Evolutionary conservation across 345 rosid species (phyloP).

Genomic region (Hypericum androsaemum): DNA sequence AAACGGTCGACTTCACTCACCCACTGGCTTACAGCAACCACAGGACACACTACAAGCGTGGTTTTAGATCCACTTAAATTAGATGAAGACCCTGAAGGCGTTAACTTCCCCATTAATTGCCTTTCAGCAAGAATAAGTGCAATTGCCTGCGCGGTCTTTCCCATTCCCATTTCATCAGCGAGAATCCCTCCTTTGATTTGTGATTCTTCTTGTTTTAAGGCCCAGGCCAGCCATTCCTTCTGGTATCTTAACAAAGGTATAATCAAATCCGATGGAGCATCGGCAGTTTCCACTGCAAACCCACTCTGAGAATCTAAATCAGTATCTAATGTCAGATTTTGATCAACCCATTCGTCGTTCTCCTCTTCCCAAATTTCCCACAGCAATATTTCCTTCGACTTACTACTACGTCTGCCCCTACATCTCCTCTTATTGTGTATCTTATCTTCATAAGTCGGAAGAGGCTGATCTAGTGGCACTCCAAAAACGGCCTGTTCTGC

Average conservation of each 20-base stretch:
- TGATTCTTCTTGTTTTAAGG: slow-evolving; percentile 72
- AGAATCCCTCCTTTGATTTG: slow-evolving; percentile 69
- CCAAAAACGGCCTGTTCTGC: too few relatives aligned
- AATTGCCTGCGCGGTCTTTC: slow-evolving; percentile 93
- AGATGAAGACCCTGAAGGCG: slow-evolving; percentile 24
- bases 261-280: slow-evolving; percentile 59
- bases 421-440: too few relatives aligned
- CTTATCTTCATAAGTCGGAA: too few relatives aligned
- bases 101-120: slow-evolving; percentile 20
- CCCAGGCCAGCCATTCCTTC: slow-evolving; percentile 96
- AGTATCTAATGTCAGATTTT: slow-evolving; percentile 35
- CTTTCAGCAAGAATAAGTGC: slow-evolving; percentile 82
- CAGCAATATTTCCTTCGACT: slow-evolving; percentile 26
- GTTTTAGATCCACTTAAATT: slow-evolving; percentile 26
- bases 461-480: too few relatives aligned
- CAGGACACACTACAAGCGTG: slow-evolving; percentile 88
- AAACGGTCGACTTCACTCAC: slow-evolving; percentile 61
- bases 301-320: slow-evolving; percentile 51
- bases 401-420: slow-evolving; percentile 20
- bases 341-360: slow-evolving; percentile 52
- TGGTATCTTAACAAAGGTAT: slow-evolving; percentile 80
- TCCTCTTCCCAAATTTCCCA: slow-evolving; percentile 80
- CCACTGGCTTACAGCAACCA: slow-evolving; percentile 86
- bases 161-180: slow-evolving; percentile 99
- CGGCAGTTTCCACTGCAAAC: slow-evolving; percentile 38